Conservation (phyloP, 2,329 filamentous ascomycete species). For the Fusarium sp. region DNA sequence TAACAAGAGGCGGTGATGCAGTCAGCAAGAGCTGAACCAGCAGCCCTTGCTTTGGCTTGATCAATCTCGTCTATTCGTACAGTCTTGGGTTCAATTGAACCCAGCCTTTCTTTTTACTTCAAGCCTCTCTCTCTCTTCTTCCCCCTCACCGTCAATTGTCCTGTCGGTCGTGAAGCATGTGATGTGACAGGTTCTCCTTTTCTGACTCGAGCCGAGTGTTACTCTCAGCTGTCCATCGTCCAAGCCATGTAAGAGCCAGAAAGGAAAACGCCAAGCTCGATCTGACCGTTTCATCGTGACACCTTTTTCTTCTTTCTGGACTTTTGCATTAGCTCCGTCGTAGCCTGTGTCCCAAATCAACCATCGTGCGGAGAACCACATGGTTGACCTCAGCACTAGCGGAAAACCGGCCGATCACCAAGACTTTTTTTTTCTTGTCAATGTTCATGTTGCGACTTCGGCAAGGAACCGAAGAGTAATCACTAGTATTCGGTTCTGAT, state of each 20-base stretch:
- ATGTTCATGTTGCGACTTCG: background rate
- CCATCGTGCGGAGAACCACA: constrained; percentile 49
- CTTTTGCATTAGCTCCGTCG: constrained; percentile 7
- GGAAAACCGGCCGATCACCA: background rate
- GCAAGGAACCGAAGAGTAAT: background rate
- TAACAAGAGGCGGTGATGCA: constrained; percentile 25
- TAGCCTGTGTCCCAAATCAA: constrained; percentile 1
- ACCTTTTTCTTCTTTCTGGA: constrained; percentile 12
- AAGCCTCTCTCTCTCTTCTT: background rate
- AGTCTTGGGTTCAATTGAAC: background rate
- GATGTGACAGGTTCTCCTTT: constrained; percentile 1
- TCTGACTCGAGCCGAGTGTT: background rate
- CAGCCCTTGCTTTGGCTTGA: background rate
- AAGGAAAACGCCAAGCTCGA: background rate
- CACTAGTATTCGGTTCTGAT: background rate
- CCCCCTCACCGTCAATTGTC: background rate
- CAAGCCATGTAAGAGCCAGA: constrained; percentile 1
- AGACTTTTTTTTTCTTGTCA: background rate
- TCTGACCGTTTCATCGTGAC: constrained; percentile 26
- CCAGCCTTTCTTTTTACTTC: background rate
- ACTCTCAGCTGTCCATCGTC: background rate
- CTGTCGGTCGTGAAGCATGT: background rate
- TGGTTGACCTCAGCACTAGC: constrained; percentile 4
- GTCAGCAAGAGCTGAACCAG: constrained; percentile 30
- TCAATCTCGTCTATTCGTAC: background rate